A percentile compares a stretch with the other conserved stretches of the same genome.
These are phyloP conservation scores for Comarum palustre DNA, from an alignment of 306 rosid species.

Conservation along the genomic window DNA sequence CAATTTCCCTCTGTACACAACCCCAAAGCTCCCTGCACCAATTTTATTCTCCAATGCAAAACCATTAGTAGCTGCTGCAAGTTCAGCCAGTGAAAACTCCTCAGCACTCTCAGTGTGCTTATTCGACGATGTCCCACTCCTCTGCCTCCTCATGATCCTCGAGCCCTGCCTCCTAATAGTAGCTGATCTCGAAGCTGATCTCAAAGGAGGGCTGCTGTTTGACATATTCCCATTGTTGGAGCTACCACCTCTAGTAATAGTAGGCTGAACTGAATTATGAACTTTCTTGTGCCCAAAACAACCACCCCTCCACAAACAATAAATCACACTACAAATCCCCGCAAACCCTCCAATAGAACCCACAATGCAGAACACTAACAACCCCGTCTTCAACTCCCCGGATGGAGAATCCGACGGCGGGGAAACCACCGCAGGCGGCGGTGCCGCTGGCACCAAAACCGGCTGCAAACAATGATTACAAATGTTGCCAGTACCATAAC, in stretches of 20 bases:
- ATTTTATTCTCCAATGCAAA: conserved; percentile 65
- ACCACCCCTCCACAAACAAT: conserved; percentile 72
- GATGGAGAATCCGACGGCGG: conserved; percentile 28
- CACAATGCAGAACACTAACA: conserved; percentile 70
- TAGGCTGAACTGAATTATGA: conserved; percentile 88
- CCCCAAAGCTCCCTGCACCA: conserved; percentile 90
- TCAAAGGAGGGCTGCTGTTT: conserved; percentile 51
- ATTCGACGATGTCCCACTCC: conserved; percentile 87
- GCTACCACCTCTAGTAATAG: conserved; percentile 64
- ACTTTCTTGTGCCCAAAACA: conserved; percentile 86
- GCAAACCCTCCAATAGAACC: conserved; percentile 77
- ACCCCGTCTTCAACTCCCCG: conserved; percentile 49
- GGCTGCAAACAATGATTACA: conserved; percentile 44
- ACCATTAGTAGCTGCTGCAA: conserved; percentile 55
- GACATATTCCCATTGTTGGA: conserved; percentile 49
- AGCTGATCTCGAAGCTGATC: conserved; percentile 55
- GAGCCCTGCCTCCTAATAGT: conserved; percentile 70
- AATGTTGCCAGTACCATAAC: conserved; percentile 47
- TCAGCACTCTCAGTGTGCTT: conserved; percentile 70
- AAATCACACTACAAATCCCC: conserved; percentile 61
- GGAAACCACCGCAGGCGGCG: not conserved
- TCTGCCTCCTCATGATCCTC: conserved; percentile 75
- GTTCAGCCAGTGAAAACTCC: conserved; percentile 71
- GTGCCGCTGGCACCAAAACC: conserved; percentile 3
- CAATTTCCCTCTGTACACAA: conserved; percentile 73